phyloP scores from a whole-genome alignment of 805 yeast species.

The Lipomyces sp. region DNA sequence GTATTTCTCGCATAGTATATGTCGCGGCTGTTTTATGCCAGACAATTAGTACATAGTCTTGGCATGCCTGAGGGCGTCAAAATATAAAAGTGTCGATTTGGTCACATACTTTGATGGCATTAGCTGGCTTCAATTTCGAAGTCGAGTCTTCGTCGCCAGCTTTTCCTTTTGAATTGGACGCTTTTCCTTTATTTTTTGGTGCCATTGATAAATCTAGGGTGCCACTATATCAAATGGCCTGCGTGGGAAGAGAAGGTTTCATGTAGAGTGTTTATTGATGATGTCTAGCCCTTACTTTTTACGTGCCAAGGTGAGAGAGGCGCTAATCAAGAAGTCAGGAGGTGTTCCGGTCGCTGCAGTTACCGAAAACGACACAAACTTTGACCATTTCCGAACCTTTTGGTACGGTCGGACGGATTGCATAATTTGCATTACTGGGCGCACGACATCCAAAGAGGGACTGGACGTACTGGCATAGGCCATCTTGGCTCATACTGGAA shows the following conservation, averaged over 20 bases:
- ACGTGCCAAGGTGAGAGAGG: no score
- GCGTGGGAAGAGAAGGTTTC: not conserved
- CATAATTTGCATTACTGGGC: not conserved
- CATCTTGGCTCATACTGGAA: no score
- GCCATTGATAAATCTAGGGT: slow-evolving; percentile 8
- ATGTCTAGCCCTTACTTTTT: no score
- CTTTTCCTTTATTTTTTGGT: slow-evolving; percentile 8
- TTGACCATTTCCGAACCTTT: no score
- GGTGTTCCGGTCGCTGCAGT: no score
- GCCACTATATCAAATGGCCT: not conserved
- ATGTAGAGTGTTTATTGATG: no score
- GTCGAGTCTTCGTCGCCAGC: slow-evolving; percentile 1
- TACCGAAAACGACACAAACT: no score
- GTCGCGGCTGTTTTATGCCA: slow-evolving; percentile 27
- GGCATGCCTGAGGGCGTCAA: not conserved
- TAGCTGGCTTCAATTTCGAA: slow-evolving; percentile 33
- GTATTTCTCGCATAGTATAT: slow-evolving; percentile 35
- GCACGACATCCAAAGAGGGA: no score
- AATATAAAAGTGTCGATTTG: not conserved
- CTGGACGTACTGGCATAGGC: no score
- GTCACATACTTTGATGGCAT: slow-evolving; percentile 27
- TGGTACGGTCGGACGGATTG: not conserved
- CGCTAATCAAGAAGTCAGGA: no score
- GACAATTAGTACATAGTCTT: not conserved
- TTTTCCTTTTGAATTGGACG: not conserved